Evolutionary conservation across 352 stramenopile genomes (phyloP).

Genomic region (Globisporangium splendens): DNA sequence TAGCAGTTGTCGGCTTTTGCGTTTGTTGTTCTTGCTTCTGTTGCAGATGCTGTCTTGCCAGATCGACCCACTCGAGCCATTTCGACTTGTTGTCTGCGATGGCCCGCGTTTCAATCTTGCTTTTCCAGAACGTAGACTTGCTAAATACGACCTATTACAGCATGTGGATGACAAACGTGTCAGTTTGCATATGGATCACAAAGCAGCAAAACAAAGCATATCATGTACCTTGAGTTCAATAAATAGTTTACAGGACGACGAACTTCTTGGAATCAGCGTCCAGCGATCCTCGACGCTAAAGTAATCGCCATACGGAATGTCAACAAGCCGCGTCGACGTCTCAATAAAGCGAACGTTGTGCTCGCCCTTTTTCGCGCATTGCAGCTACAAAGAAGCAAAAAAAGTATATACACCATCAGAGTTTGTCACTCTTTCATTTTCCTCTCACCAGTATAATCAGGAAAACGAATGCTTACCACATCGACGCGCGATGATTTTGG

Average conservation of each 20-base stretch:
- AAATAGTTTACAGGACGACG: constrained; percentile 50
- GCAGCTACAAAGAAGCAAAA: constrained; percentile 28
- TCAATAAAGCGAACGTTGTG: constrained; percentile 52
- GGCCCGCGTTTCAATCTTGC: constrained; percentile 70
- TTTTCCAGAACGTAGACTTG: constrained; percentile 85
- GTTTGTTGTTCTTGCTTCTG: neutral
- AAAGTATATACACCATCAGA: too few species aligned
- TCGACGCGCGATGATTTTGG: constrained; percentile 82
- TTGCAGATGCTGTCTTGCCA: constrained; percentile 54
- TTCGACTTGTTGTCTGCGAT: constrained; percentile 74
- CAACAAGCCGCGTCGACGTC: constrained; percentile 70
- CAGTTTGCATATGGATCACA: too few species aligned
- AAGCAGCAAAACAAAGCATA: neutral
- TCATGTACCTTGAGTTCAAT: constrained; percentile 66
- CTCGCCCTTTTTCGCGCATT: constrained; percentile 52
- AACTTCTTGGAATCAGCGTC: constrained; percentile 56
- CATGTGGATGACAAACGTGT: too few species aligned
- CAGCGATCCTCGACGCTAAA: constrained; percentile 85
- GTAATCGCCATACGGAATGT: constrained; percentile 87
- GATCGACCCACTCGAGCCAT: constrained; percentile 61
- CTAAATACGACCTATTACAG: constrained; percentile 57
- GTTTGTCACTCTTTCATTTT: too few species aligned
- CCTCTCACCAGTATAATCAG: too few species aligned
- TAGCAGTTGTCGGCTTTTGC: neutral
- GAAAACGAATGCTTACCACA: constrained; percentile 30